Evolutionary conservation across 768 basidiomycete genomes (phyloP).

Genomic region (Boletus reticuloceps): DNA sequence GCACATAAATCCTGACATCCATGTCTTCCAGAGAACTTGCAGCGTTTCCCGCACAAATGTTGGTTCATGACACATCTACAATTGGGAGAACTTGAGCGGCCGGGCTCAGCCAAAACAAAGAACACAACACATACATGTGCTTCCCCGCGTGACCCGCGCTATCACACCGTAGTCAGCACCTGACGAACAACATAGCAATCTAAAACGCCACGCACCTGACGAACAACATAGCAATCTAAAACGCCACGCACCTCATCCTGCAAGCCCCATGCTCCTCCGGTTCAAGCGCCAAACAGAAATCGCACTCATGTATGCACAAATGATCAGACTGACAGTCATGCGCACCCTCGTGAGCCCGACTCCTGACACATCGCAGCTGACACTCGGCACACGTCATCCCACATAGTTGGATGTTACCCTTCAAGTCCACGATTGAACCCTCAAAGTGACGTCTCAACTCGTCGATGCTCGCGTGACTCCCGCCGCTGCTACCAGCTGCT

Average conservation of each 20-base stretch:
- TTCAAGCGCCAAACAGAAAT: constrained; percentile 34
- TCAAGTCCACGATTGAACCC: constrained; percentile 42
- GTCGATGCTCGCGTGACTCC: constrained; percentile 42
- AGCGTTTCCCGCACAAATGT: constrained; percentile 58
- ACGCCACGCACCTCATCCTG: constrained; percentile 42
- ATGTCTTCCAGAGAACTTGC: constrained; percentile 41
- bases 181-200: neutral
- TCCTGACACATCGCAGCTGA: constrained; percentile 46
- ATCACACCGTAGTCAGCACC: neutral
- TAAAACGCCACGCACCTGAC: too few relatives aligned
- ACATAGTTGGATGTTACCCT: constrained; percentile 47
- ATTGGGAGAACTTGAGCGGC: neutral
- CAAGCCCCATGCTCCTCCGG: constrained; percentile 36
- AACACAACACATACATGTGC: constrained; percentile 51
- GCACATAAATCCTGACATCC: constrained; percentile 55
- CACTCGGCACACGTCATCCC: constrained; percentile 46
- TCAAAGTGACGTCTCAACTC: constrained; percentile 45
- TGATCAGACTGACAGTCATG: constrained; percentile 56
- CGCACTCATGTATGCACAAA: constrained; percentile 42
- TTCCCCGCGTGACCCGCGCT: constrained; percentile 60
- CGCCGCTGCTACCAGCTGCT: neutral
- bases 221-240: too few relatives aligned
- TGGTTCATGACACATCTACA: constrained; percentile 49
- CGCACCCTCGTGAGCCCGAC: constrained; percentile 41
- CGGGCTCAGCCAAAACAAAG: accelerated